Evolutionary conservation across 495 filamentous ascomycete species (phyloP).

Genomic region (Penicillium maclennaniae): DNA sequence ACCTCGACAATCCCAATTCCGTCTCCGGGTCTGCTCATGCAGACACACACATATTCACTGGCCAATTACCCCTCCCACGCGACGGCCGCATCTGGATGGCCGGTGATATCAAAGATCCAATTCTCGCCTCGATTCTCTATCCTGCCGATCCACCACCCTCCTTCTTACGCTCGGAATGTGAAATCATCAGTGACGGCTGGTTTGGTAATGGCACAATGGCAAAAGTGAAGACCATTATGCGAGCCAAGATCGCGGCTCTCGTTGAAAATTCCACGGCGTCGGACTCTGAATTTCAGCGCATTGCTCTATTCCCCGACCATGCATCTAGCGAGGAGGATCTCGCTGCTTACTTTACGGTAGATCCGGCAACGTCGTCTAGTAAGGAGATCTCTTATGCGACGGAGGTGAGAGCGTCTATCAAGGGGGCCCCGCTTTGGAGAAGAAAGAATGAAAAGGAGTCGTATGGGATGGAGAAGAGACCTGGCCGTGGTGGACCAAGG

Average conservation of each 20-base stretch:
- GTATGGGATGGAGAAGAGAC: slow-evolving; percentile 22
- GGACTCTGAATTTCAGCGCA: slow-evolving; percentile 48
- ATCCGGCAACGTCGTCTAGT: slow-evolving; percentile 20
- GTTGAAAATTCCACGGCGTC: slow-evolving; percentile 34
- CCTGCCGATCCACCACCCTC: slow-evolving; percentile 13
- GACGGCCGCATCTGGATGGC: slow-evolving; percentile 91
- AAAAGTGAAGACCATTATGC: slow-evolving; percentile 82
- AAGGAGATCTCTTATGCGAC: slow-evolving; percentile 35
- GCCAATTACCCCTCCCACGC: slow-evolving; percentile 53
- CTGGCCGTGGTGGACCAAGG: slow-evolving; percentile 11
- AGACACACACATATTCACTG: slow-evolving; percentile 76
- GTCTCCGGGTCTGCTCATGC: slow-evolving; percentile 6
- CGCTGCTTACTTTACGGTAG: slow-evolving; percentile 26
- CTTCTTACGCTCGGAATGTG: slow-evolving; percentile 46
- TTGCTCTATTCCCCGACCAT: slow-evolving; percentile 45
- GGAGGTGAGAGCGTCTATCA: slow-evolving; percentile 38
- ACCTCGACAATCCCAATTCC: neutral
- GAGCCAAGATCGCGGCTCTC: slow-evolving; percentile 62
- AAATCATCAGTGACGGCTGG: slow-evolving; percentile 70
- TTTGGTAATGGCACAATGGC: slow-evolving; percentile 71
- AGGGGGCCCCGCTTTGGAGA: slow-evolving; percentile 36
- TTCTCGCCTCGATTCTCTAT: slow-evolving; percentile 23
- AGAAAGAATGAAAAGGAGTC: slow-evolving; percentile 28
- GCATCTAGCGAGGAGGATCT: slow-evolving; percentile 27
- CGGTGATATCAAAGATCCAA: slow-evolving; percentile 80